Percentiles rank a stretch among this genome's conserved stretches.
These are phyloP conservation scores for Pseudomassariella vexata DNA, from an alignment of 2,329 filamentous ascomycete genomes.

Conservation along the genomic window DNA sequence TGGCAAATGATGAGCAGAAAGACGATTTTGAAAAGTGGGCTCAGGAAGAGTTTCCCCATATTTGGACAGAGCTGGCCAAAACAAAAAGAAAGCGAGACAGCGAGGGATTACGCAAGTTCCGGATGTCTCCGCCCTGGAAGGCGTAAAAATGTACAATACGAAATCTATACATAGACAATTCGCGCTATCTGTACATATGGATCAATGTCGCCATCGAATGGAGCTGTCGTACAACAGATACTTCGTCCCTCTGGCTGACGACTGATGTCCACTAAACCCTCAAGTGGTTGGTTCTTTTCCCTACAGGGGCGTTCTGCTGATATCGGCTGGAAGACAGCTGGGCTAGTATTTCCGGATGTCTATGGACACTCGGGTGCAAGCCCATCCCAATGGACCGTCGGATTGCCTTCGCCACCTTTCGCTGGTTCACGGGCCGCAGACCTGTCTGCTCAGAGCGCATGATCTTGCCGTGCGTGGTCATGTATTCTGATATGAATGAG, in stretches of 20 bases:
- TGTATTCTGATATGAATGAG: constrained; percentile 82
- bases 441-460: constrained; percentile 70
- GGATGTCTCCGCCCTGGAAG: constrained; percentile 40
- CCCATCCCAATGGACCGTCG: constrained; percentile 83
- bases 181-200: constrained; percentile 26
- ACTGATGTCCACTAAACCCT: no score
- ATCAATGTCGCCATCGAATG: no score
- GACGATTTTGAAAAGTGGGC: constrained; percentile 71
- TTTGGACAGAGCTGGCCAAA: constrained; percentile 62
- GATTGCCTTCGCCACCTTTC: constrained; percentile 89
- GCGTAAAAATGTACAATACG: constrained; percentile 31
- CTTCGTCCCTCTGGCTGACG: no score
- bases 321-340: no score
- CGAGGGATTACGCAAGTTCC: constrained; percentile 42
- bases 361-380: constrained; percentile 84
- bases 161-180: constrained; percentile 13
- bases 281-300: no score
- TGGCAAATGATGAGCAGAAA: constrained; percentile 61
- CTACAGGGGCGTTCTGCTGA: constrained; percentile 13
- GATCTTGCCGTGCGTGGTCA: constrained; percentile 80
- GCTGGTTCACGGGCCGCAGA: constrained; percentile 81
- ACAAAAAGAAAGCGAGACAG: constrained; percentile 40
- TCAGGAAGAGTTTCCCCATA: constrained; percentile 56
- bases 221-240: constrained; percentile 31
- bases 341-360: constrained; percentile 80